Evolutionary conservation across 2,329 filamentous ascomycete species (phyloP), one percentile per base, ranked within the genome.

Genomic region (Alternaria dauci): DNA sequence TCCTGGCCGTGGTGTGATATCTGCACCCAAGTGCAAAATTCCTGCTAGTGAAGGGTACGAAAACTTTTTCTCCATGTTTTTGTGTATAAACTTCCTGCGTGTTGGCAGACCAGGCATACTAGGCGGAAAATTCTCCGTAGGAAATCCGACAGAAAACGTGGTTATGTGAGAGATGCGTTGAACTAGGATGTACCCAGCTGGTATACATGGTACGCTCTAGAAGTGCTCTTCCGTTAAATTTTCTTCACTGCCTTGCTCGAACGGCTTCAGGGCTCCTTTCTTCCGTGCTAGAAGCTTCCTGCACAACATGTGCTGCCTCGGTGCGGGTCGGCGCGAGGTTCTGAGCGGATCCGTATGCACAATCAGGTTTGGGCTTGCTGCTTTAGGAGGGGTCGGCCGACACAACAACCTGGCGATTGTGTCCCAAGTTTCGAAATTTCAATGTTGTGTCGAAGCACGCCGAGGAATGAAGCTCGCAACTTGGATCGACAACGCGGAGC

Each of bases 221-320:
- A 28, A 4, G 28, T 53, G 34, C 14, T 43, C 20, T 53, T 32
- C 18, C n/a, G 51, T 53, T 38, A 42, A 41, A 41, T 32, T 25
- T 23, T 53, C 48, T 51, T 51, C 26, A n/a, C 34, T 34, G 36
- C n/a, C 28, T 50, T 50, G 46, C 14, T 25, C 46, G 25, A 54
- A 54, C 41, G 41, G 38, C 41, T 38, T 12, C 52, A 47, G 41
- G 41, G 52, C 39, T 48, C 23, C 34, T n/a, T 55, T 32, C 20
- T 46, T 38, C 46, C 46, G 42, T 28, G n/a, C 52, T 55, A 43
- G 42, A 55, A 55, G 52, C 32, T 55, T 48, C 42, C 42, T 47
- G 52, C 42, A 47, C 26, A 38, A 39, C 52, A 55, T 55, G 52
- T 55, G 43, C 43, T 47, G 43, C 52, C 52, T 55, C 52, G 52